Evolutionary conservation across 345 rosid genomes (phyloP).

Genomic region (Euphorbia peplus): DNA sequence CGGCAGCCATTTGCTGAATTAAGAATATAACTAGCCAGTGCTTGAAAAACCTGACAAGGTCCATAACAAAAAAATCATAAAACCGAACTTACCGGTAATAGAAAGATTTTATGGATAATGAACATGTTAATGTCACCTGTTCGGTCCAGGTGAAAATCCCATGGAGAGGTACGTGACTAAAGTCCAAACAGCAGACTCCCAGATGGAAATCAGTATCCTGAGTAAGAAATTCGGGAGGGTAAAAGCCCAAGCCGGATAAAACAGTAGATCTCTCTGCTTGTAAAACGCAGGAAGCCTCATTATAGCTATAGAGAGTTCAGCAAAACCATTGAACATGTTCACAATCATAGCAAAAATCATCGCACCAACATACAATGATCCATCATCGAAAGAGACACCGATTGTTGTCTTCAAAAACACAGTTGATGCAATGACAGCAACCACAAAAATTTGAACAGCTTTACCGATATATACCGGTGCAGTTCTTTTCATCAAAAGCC

Average conservation of each 20-base stretch:
- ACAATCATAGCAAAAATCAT: slow-evolving; percentile 45
- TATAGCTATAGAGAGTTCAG: slow-evolving; percentile 49
- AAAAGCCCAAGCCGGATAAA: slow-evolving; percentile 61
- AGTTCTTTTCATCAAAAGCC: slow-evolving; percentile 50
- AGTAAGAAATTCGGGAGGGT: slow-evolving; percentile 53
- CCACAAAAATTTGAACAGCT: slow-evolving; percentile 43
- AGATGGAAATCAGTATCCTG: slow-evolving; percentile 43
- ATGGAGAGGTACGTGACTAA: slow-evolving; percentile 48
- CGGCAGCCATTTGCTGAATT: slow-evolving; percentile 57
- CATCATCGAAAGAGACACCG: slow-evolving; percentile 28
- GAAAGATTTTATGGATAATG: neutral
- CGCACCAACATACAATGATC: slow-evolving; percentile 47
- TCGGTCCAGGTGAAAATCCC: slow-evolving; percentile 52
- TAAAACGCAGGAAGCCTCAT: slow-evolving; percentile 48
- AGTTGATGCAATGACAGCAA: slow-evolving; percentile 49
- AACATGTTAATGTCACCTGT: slow-evolving; percentile 27
- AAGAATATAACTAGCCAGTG: slow-evolving; percentile 47
- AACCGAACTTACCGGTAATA: neutral
- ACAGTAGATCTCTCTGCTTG: slow-evolving; percentile 30
- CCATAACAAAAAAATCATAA: neutral
- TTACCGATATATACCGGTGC: slow-evolving; percentile 44
- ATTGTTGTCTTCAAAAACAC: slow-evolving; percentile 44
- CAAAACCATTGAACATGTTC: slow-evolving; percentile 57
- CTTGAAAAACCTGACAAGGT: slow-evolving; percentile 41
- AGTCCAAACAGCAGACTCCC: slow-evolving; percentile 53